These are phyloP conservation scores for Acmispon strigosus DNA, from an alignment of 306 rosid species.

Conservation along the genomic window DNA sequence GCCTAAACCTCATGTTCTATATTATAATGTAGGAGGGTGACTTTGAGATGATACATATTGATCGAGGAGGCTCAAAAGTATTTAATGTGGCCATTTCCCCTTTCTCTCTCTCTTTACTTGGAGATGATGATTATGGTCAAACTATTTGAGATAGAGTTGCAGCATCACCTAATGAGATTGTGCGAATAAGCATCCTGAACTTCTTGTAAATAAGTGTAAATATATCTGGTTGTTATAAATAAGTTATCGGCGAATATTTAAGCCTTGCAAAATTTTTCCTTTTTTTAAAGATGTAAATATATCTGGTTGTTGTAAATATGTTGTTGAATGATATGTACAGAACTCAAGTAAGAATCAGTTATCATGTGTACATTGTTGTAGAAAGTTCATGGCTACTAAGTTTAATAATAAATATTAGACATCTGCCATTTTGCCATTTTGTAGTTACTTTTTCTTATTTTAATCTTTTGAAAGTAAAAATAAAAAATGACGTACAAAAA, in stretches of 20 bases:
- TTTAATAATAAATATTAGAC: too few relatives aligned
- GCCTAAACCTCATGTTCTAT: background rate
- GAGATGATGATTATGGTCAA: slow-evolving; percentile 19
- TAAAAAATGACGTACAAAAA: too few relatives aligned
- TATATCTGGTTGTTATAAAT: background rate
- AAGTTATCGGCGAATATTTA: background rate
- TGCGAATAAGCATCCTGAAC: background rate
- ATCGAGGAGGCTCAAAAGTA: slow-evolving; percentile 19
- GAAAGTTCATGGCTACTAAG: too few relatives aligned
- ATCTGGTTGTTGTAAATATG: background rate
- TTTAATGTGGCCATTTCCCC: slow-evolving; percentile 32
- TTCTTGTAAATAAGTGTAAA: background rate
- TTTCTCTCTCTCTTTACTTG: slow-evolving; percentile 28
- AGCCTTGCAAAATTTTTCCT: background rate
- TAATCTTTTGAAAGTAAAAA: too few relatives aligned
- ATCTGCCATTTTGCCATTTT: too few relatives aligned
- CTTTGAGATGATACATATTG: slow-evolving; percentile 32
- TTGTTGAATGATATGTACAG: background rate
- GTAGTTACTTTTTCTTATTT: too few relatives aligned
- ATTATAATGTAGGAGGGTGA: slow-evolving; percentile 34
- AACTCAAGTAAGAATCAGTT: background rate
- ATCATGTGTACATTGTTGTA: background rate
- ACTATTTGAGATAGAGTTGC: slow-evolving; percentile 14
- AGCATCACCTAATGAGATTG: background rate
- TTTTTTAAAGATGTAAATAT: background rate